Evolutionary conservation across 345 rosid species (phyloP), one percentile per base, ranked within the genome.

Genomic region (Adansonia digitata): DNA sequence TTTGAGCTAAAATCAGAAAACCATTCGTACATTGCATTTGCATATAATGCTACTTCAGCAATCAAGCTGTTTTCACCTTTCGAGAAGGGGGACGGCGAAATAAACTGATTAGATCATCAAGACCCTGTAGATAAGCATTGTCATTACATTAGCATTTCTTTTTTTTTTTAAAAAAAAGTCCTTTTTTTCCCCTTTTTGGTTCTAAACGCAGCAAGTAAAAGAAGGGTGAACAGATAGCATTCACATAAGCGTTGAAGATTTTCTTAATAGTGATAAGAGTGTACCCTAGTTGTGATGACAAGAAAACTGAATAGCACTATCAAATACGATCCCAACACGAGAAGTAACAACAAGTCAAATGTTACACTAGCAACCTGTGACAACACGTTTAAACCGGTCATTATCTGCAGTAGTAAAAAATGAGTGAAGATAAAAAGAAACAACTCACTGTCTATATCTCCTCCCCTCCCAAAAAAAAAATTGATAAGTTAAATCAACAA

Each of bases 301-400:
- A 95, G 98, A 80, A 95, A 93, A 79, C 97, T 89, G 86, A 93
- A 95, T 55, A 95, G 96, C 59, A 88, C 84, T 72, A 93, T 93
- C 80, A 95, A 84, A 78, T 95, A 95, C 1, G 97, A 95, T 77
- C 98, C 98, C 86, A 95, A 72, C 62, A 85, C 98, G 60, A 93
- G 88, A 78, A 95, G 99, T 84, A 93, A 80, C 76, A 95, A 85
- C 85, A 95, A 86, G 88, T 95, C 97, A 34, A 93, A 95, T 9
- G 99, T 95, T 78, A 95, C 99, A 71, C 99, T 95, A 59, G 99
- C 98, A 80, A 95, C 99, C 99, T 95, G 94, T 76, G 72, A 74
- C 59, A 77, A 43, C n/a, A 52, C 48, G 59, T 75, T 67, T 37
- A 12, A 65, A 63, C 31, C 26, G 22, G 73, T 78, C 64, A 69